phyloP scores from a whole-genome alignment of 2,329 filamentous ascomycete genomes.

The Hypomyces rosellus region DNA sequence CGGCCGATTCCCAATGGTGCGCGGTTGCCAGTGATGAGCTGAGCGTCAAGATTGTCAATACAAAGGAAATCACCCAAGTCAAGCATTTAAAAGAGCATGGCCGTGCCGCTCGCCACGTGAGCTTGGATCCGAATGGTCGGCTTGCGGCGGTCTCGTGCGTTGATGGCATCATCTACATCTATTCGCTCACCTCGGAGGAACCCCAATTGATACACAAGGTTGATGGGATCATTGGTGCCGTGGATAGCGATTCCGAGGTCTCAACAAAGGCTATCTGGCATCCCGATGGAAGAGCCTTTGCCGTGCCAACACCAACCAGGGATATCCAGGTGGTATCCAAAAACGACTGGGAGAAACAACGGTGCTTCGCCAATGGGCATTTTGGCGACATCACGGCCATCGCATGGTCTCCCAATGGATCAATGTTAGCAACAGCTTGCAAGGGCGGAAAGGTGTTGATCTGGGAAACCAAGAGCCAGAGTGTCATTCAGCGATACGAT shows the following conservation, averaged over 20 bases:
- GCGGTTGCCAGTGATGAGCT: constrained; percentile 97
- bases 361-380: constrained; percentile 72
- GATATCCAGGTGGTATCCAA: constrained; percentile 85
- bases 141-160: constrained; percentile 76
- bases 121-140: constrained; percentile 75
- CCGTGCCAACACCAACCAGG: constrained; percentile 71
- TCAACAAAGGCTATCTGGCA: constrained; percentile 81
- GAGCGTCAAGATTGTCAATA: constrained; percentile 81
- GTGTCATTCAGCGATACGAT: constrained; percentile 68
- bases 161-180: constrained; percentile 85
- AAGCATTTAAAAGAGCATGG: constrained; percentile 76
- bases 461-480: constrained; percentile 89
- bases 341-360: constrained; percentile 82
- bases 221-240: constrained; percentile 73
- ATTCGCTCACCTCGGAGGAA: constrained; percentile 70
- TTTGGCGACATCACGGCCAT: constrained; percentile 78
- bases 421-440: constrained; percentile 67
- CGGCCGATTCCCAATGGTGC: constrained; percentile 76
- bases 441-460: constrained; percentile 66
- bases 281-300: constrained; percentile 88
- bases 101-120: constrained; percentile 83
- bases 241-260: constrained; percentile 67
- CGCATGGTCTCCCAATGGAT: constrained; percentile 92
- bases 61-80: constrained; percentile 68
- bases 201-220: constrained; percentile 78